phyloP scores from a whole-genome alignment of 495 filamentous ascomycete genomes.

The Talaromyces borbonicus region DNA sequence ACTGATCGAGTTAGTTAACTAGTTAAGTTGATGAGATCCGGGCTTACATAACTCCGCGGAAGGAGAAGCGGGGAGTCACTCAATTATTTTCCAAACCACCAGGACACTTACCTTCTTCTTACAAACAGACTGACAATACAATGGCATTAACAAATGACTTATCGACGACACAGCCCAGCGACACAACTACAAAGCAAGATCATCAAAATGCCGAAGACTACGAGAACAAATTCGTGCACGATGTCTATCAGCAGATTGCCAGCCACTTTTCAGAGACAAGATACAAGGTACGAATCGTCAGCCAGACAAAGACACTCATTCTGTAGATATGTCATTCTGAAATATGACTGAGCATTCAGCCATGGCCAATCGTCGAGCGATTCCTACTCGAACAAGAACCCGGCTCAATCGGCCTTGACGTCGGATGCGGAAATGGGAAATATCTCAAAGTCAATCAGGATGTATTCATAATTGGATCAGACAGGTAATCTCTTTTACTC shows the following conservation, averaged over 20 bases:
- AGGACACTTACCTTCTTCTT: too few species aligned
- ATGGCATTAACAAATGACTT: neutral
- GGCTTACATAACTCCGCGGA: too few species aligned
- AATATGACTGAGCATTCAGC: conserved; percentile 31
- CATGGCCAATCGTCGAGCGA: conserved; percentile 83
- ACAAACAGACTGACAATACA: too few species aligned
- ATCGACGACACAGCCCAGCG: neutral
- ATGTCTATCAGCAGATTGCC: conserved; percentile 90
- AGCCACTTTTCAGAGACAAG: conserved; percentile 89
- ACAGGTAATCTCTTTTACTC: conserved; percentile 46
- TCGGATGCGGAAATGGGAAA: conserved; percentile 93
- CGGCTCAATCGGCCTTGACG: conserved; percentile 79
- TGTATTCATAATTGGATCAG: conserved; percentile 77
- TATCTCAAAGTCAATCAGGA: conserved; percentile 72
- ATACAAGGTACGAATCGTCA: conserved; percentile 57
- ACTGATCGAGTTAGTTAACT: too few species aligned
- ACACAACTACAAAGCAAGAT: neutral
- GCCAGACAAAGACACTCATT: neutral
- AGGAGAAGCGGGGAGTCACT: neutral
- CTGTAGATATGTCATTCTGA: neutral
- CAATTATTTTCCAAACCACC: too few species aligned
- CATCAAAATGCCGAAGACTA: conserved; percentile 38
- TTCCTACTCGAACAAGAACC: conserved; percentile 60
- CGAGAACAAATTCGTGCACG: conserved; percentile 80
- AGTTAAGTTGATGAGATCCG: too few species aligned